Percentiles rank a stretch among this genome's conserved stretches.
These are phyloP conservation scores for Xanthoceras sorbifolium DNA, from an alignment of 345 rosid genomes.

Conservation along the genomic window DNA sequence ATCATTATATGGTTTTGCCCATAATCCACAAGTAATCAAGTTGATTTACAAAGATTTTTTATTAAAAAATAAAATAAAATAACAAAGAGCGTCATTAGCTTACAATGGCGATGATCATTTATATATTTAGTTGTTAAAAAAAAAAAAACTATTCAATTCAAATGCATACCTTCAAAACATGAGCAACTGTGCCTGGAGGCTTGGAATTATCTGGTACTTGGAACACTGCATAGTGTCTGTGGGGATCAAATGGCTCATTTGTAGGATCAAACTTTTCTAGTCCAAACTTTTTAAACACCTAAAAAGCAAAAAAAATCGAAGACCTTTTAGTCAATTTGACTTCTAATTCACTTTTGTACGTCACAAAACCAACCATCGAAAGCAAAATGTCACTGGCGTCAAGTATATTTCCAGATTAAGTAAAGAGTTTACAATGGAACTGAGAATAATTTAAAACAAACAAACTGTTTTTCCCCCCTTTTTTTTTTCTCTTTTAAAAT, in stretches of 20 bases:
- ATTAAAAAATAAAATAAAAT: too few relatives aligned
- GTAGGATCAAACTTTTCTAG: slow-evolving; percentile 72
- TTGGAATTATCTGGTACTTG: slow-evolving; percentile 79
- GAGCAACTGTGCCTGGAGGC: slow-evolving; percentile 82
- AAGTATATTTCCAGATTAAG: background rate
- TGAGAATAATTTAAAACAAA: background rate
- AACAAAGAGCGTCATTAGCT: background rate
- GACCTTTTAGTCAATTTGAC: slow-evolving; percentile 11
- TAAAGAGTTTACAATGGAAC: background rate
- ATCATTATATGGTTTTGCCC: background rate
- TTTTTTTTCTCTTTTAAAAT: background rate
- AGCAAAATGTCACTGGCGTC: background rate
- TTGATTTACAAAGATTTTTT: background rate
- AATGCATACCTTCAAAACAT: slow-evolving; percentile 71
- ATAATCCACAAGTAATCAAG: background rate
- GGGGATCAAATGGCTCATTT: slow-evolving; percentile 88
- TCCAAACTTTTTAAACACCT: slow-evolving; percentile 80
- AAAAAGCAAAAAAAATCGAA: slow-evolving; percentile 21
- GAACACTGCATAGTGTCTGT: slow-evolving; percentile 81
- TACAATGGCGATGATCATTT: background rate
- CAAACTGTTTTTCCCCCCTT: background rate
- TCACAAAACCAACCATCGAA: background rate
- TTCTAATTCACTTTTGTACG: background rate
- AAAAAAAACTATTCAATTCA: background rate
- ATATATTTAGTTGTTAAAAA: slow-evolving; percentile 1